Evolutionary conservation across 2,329 filamentous ascomycete genomes (phyloP).

Genomic region (Alternaria arbusti): DNA sequence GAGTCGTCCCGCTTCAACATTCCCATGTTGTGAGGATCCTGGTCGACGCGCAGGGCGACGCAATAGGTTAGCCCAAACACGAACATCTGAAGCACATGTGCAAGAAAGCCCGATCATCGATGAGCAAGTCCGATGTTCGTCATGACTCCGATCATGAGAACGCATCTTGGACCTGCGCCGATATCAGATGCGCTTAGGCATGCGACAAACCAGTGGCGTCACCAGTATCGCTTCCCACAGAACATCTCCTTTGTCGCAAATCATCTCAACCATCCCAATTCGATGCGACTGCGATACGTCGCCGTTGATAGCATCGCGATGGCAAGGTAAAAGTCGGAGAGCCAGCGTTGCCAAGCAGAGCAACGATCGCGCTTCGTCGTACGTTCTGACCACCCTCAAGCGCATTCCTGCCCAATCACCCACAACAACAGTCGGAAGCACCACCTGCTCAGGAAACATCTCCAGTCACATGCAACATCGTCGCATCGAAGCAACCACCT

Average conservation of each 20-base stretch:
- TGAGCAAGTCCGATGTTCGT: background rate
- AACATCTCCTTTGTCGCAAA: background rate
- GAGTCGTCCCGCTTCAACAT: background rate
- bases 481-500: background rate
- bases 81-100: background rate
- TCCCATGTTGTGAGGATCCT: background rate
- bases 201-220: background rate
- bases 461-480: conserved; percentile 8
- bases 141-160: background rate
- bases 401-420: background rate
- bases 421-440: background rate
- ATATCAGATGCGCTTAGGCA: background rate
- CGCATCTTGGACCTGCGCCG: background rate
- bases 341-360: conserved; percentile 5
- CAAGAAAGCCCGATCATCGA: background rate
- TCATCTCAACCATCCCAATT: background rate
- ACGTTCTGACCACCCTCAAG: background rate
- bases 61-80: background rate
- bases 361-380: background rate
- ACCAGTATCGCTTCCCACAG: background rate
- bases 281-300: background rate
- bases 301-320: background rate
- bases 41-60: background rate
- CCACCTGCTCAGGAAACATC: conserved; percentile 1
- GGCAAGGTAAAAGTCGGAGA: background rate